These are phyloP conservation scores for Penicillium parvum DNA, from an alignment of 495 filamentous ascomycete genomes.

Conservation along the genomic window DNA sequence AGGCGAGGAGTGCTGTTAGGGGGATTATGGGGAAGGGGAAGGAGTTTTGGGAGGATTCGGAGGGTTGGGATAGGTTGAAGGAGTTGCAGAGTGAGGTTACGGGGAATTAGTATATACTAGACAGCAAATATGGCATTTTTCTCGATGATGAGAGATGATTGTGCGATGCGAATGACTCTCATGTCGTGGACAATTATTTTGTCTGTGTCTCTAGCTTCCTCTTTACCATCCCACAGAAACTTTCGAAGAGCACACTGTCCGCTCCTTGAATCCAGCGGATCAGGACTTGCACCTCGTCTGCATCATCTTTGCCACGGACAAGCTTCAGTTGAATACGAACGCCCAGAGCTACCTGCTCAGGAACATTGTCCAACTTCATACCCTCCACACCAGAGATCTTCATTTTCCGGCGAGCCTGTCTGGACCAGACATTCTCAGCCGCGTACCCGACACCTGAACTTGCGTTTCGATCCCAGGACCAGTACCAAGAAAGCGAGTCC, in stretches of 20 bases:
- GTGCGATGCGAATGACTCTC: no score
- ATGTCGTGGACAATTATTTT: no score
- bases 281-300: constrained; percentile 32
- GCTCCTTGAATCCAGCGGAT: constrained; percentile 74
- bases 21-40: constrained; percentile 78
- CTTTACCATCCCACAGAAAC: constrained; percentile 77
- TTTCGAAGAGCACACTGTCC: constrained; percentile 78
- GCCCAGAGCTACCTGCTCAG: constrained; percentile 33
- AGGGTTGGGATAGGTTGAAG: constrained; percentile 63
- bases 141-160: no score
- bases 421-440: constrained; percentile 67
- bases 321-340: constrained; percentile 42
- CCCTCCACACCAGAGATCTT: constrained; percentile 20
- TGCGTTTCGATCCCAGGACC: constrained; percentile 43
- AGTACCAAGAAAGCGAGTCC: constrained; percentile 44
- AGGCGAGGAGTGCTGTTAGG: constrained; percentile 76
- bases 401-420: constrained; percentile 56
- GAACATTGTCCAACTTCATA: constrained; percentile 23
- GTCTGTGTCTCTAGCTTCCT: constrained; percentile 38
- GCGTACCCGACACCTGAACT: constrained; percentile 52
- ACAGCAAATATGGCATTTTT: background rate
- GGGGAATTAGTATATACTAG: constrained; percentile 24
- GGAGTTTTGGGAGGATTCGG: constrained; percentile 74
- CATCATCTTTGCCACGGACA: constrained; percentile 20
- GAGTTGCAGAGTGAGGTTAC: constrained; percentile 41